Evolutionary conservation across 306 rosid genomes (phyloP).

Genomic region (Dalbergia oliveri): DNA sequence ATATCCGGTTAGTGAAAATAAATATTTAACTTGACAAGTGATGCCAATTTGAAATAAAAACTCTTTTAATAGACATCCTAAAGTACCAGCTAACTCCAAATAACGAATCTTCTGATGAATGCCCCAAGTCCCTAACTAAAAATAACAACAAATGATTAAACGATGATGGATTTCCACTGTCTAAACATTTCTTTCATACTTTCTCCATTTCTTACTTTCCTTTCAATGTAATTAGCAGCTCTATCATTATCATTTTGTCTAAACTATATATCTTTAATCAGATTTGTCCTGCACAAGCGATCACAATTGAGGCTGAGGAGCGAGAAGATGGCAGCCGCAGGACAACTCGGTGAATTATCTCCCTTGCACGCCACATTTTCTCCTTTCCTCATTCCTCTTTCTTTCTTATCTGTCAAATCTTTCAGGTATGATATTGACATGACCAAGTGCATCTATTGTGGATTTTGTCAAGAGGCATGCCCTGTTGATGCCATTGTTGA

Average conservation of each 20-base stretch:
- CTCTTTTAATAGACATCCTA: constrained; percentile 19
- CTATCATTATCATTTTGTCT: constrained; percentile 32
- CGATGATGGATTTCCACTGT: constrained; percentile 2
- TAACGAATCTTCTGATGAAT: background rate
- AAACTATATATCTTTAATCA: constrained; percentile 42
- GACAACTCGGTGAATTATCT: constrained; percentile 82
- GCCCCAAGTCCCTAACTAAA: background rate
- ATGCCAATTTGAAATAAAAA: constrained; percentile 26
- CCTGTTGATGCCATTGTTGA: constrained; percentile 99
- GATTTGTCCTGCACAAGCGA: constrained; percentile 99
- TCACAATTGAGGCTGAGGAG: constrained; percentile 98
- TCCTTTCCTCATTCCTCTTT: background rate
- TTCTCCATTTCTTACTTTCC: constrained; percentile 2
- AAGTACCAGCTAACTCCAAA: constrained; percentile 5
- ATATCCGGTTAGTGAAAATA: constrained; percentile 1
- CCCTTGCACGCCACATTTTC: constrained; percentile 2
- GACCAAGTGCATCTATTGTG: constrained; percentile 99
- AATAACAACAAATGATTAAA: constrained; percentile 5
- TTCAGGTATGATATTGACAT: constrained; percentile 99
- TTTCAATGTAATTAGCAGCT: constrained; percentile 20
- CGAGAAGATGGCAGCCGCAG: constrained; percentile 99
- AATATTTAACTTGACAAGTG: constrained; percentile 5
- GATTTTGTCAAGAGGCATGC: constrained; percentile 99
- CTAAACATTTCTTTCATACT: background rate
- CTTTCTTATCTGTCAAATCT: constrained; percentile 41